phyloP scores from a whole-genome alignment of 495 filamentous ascomycete genomes.

The Neurospora terricola region DNA sequence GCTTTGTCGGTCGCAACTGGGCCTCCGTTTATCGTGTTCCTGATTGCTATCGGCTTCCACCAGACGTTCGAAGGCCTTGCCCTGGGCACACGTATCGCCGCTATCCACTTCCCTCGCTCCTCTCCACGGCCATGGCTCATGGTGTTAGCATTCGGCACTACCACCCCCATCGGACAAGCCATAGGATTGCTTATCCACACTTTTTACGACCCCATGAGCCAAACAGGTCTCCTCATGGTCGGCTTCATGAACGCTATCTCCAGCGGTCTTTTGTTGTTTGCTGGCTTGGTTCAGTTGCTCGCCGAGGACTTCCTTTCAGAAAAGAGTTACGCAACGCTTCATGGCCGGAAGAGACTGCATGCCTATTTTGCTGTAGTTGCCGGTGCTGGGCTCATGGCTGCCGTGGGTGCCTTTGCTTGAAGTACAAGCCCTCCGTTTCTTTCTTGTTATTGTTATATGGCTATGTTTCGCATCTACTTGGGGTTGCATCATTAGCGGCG shows the following conservation, averaged over 20 bases:
- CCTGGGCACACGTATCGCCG: conserved; percentile 63
- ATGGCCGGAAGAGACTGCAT: conserved; percentile 57
- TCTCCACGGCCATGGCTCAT: conserved; percentile 77
- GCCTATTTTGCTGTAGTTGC: conserved; percentile 69
- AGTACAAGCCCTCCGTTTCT: not conserved
- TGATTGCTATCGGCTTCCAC: conserved; percentile 75
- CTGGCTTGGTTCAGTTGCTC: conserved; percentile 81
- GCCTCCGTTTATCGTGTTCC: conserved; percentile 66
- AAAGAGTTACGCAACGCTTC: conserved; percentile 67
- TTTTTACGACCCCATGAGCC: conserved; percentile 73
- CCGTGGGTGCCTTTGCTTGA: conserved; percentile 83
- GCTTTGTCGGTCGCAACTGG: conserved; percentile 75
- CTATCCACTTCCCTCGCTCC: conserved; percentile 47
- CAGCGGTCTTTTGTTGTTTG: conserved; percentile 78
- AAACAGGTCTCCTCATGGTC: conserved; percentile 79
- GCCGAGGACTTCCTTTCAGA: conserved; percentile 92
- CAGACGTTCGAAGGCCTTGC: conserved; percentile 69
- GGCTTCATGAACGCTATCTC: conserved; percentile 90
- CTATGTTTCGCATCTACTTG: conserved; percentile 3
- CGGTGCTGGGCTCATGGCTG: conserved; percentile 73
- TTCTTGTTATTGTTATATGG: not conserved
- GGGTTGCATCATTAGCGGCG: not conserved
- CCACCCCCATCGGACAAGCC: conserved; percentile 84
- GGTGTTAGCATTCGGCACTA: conserved; percentile 83
- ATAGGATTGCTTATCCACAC: conserved; percentile 74